phyloP scores from a whole-genome alignment of 805 yeast species.

The Cyberlindnera misumaiensis region DNA sequence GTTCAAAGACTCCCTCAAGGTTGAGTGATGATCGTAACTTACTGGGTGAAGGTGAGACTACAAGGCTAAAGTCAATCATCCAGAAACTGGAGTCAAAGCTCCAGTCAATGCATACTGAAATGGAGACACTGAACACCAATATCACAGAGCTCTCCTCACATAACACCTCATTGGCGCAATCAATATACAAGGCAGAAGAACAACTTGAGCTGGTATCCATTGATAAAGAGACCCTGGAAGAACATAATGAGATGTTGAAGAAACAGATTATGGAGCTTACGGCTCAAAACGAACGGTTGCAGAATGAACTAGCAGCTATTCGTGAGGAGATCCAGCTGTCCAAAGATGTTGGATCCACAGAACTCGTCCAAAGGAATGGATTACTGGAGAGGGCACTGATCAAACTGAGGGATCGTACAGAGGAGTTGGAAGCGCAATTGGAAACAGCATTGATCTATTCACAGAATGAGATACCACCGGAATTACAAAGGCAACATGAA shows the following conservation, averaged over 20 bases:
- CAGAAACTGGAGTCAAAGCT: conserved; percentile 41
- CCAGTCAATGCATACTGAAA: conserved; percentile 25
- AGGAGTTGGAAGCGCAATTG: conserved; percentile 24
- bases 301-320: conserved; percentile 6
- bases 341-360: conserved; percentile 6
- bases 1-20: background rate
- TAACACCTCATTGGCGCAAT: conserved; percentile 24
- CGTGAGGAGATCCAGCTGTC: conserved; percentile 16
- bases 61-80: conserved; percentile 27
- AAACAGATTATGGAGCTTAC: conserved; percentile 13
- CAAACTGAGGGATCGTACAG: conserved; percentile 26
- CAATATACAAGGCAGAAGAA: conserved; percentile 18
- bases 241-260: conserved; percentile 27
- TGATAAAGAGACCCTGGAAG: conserved; percentile 39
- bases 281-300: conserved; percentile 5
- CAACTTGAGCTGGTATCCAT: conserved; percentile 29
- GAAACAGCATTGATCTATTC: conserved; percentile 22
- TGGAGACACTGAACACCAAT: conserved; percentile 22
- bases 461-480: conserved; percentile 28
- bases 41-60: conserved; percentile 2
- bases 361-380: conserved; percentile 25
- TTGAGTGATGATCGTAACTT: background rate
- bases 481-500: conserved; percentile 27
- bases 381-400: conserved; percentile 36
- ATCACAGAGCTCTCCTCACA: conserved; percentile 23